Evolutionary conservation across 192 early-diverging fungal species (phyloP), one percentile per base, ranked within the genome.

Genomic region (Diversispora epigaea): DNA sequence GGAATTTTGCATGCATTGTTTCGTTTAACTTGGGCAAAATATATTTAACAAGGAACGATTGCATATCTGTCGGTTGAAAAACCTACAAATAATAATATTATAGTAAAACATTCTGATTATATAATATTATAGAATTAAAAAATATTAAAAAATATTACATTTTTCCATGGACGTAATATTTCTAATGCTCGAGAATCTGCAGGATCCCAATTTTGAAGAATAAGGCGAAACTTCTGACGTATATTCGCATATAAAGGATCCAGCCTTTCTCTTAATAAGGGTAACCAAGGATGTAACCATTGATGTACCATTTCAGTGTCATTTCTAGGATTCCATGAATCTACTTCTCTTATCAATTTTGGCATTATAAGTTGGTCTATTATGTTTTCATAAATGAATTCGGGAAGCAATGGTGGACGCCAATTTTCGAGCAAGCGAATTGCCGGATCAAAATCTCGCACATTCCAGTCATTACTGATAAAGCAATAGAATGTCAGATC

Each of bases 231-330:
- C 70, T 91, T 92, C 47, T 88, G 85, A 14, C 89, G 83, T 45
- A 93, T 83, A 10, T 82, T 76, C 7, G 84, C 82, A 73, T 84
- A 83, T 4, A 94, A 63, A 47, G 78, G 79, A 15, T 81, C 73
- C 12, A 86, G 45, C 60, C 88, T 80, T 17, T 87, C 85, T 14
- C 80, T 84, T 12, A 92, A 63, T 19, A 90, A 73, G 1, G 92
- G 90, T 8, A 95, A 78, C 94, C 94, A 95, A 0, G 93, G 93
- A 73, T 91, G 92, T 7, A 93, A 74, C 93, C 93, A 95, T 8
- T 80, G 84, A 70, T 95, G 91, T 2, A 92, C 78, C 79, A 86
- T 85, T n/a, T 80, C 76, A 3, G 79, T 77, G 68, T 89, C 84
- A 1, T 78, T 77, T 25, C 77, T 73, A 15, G 90, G 89, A 55